These are phyloP conservation scores for Silene latifolia DNA, from an alignment of 148 eudicot species.

Conservation along the genomic window DNA sequence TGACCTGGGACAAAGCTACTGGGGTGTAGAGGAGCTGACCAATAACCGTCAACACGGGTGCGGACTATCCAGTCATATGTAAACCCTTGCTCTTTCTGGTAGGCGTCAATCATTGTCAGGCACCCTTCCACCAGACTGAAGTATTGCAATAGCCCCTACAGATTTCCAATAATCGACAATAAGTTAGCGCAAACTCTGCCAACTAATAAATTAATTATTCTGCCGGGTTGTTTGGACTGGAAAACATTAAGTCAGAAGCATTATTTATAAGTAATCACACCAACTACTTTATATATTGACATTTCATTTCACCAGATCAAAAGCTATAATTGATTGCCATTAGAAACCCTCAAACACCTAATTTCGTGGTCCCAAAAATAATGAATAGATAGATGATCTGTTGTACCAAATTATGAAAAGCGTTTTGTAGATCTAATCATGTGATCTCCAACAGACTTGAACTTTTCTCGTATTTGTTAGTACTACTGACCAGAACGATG, in stretches of 20 bases:
- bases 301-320: neutral
- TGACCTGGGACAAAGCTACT: constrained; percentile 51
- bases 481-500: neutral
- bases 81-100: constrained; percentile 57
- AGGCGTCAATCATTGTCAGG: constrained; percentile 56
- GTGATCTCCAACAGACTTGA: neutral
- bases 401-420: constrained; percentile 8
- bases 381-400: constrained; percentile 2
- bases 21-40: constrained; percentile 62
- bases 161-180: constrained; percentile 1
- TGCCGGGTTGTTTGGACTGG: neutral
- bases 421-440: neutral
- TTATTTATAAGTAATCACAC: neutral
- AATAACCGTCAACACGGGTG: constrained; percentile 80
- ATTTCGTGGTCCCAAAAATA: neutral
- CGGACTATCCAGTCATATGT: constrained; percentile 91
- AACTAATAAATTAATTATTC: neutral
- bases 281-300: neutral
- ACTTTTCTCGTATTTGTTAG: neutral
- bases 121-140: constrained; percentile 87
- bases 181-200: neutral
- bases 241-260: neutral
- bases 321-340: constrained; percentile 1
- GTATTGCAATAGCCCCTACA: constrained; percentile 86
- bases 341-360: neutral